A percentile compares a stretch with the other conserved stretches of the same genome.
These are phyloP conservation scores for Skeletonema costatum DNA, from an alignment of 108 stramenopile genomes.

Conservation along the genomic window DNA sequence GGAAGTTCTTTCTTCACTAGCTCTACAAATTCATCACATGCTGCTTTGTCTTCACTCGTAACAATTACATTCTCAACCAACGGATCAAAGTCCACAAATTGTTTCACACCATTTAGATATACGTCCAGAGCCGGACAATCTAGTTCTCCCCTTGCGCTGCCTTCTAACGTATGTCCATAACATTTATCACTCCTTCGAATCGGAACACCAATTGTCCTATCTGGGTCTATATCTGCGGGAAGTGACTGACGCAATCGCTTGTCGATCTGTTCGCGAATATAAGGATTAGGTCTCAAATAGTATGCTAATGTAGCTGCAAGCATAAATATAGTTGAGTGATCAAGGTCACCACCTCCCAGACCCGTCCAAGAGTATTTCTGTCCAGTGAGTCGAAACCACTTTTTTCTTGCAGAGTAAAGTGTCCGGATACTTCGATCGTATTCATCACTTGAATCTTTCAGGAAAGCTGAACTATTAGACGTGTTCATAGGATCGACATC, in stretches of 20 bases:
- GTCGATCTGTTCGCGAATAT: slow-evolving; percentile 29
- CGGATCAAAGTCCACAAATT: slow-evolving; percentile 32
- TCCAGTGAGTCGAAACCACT: slow-evolving; percentile 19
- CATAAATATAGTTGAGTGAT: slow-evolving; percentile 16
- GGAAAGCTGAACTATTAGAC: background rate
- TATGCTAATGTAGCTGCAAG: slow-evolving; percentile 31
- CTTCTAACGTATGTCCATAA: slow-evolving; percentile 32
- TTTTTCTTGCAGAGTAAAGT: slow-evolving; percentile 17
- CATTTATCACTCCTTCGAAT: slow-evolving; percentile 44
- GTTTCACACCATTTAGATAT: slow-evolving; percentile 20
- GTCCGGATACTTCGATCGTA: slow-evolving; percentile 32
- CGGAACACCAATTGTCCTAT: slow-evolving; percentile 40
- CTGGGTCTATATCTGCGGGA: slow-evolving; percentile 32
- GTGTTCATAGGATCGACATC: slow-evolving; percentile 13
- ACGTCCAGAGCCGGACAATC: slow-evolving; percentile 17
- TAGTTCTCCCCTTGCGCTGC: slow-evolving; percentile 32
- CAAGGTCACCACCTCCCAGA: slow-evolving; percentile 7
- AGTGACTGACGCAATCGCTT: slow-evolving; percentile 16
- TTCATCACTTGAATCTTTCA: slow-evolving; percentile 14
- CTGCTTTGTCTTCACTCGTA: slow-evolving; percentile 36
- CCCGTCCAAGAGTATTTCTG: slow-evolving; percentile 29
- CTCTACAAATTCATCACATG: slow-evolving; percentile 36
- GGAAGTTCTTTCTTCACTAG: slow-evolving; percentile 29
- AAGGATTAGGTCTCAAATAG: slow-evolving; percentile 30
- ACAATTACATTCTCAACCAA: slow-evolving; percentile 39